Conservation (phyloP, 2,329 filamentous ascomycete genomes). For the Colletotrichum shisoi region DNA sequence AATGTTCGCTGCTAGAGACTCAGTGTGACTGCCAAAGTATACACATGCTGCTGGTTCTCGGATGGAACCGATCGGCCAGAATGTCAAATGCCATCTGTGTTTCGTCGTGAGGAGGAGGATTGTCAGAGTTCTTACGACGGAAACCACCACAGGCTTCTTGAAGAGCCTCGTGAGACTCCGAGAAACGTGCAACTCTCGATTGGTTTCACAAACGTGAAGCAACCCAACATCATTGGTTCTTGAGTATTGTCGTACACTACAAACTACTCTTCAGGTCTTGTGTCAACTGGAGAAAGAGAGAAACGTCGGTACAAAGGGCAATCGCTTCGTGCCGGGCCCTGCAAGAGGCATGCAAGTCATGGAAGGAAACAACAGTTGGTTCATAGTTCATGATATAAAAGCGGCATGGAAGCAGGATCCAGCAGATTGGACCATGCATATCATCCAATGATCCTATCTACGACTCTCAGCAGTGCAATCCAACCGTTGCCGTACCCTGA, state of each 20-base stretch:
- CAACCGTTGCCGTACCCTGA: background rate
- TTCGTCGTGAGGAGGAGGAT: background rate
- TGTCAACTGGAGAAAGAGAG: too few species aligned
- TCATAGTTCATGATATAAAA: background rate
- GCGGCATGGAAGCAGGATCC: background rate
- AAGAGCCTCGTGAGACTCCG: background rate
- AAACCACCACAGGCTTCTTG: background rate
- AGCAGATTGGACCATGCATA: background rate
- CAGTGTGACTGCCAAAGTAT: too few species aligned
- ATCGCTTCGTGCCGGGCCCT: too few species aligned
- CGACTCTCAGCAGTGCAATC: background rate
- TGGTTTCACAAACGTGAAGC: background rate
- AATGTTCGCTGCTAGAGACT: too few species aligned
- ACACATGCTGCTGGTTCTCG: too few species aligned
- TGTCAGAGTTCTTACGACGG: background rate
- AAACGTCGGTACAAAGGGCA: too few species aligned
- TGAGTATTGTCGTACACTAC: background rate
- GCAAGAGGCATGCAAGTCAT: too few species aligned
- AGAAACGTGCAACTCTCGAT: too few species aligned
- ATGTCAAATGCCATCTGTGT: background rate
- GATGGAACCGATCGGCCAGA: too few species aligned
- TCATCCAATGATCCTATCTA: too few species aligned
- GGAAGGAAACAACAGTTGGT: too few species aligned
- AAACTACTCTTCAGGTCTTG: too few species aligned
- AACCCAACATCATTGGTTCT: background rate